These are phyloP conservation scores for Citrus mangshanensis DNA, from an alignment of 345 rosid species.

Conservation along the genomic window DNA sequence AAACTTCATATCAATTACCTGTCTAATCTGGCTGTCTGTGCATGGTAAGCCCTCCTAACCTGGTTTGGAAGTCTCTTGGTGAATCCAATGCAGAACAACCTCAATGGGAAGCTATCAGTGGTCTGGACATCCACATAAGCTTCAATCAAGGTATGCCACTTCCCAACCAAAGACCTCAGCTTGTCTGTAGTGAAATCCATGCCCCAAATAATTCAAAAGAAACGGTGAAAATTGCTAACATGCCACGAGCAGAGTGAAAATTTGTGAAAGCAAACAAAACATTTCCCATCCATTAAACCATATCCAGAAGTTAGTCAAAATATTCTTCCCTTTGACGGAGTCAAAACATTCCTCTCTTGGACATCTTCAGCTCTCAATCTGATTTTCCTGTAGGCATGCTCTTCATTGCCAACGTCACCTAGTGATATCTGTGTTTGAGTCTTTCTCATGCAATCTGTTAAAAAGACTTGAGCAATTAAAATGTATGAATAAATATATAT, in stretches of 20 bases:
- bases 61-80: constrained; percentile 92
- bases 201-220: constrained; percentile 41
- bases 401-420: constrained; percentile 84
- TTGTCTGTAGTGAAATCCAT: constrained; percentile 95
- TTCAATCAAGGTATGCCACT: constrained; percentile 94
- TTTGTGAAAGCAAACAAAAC: neutral
- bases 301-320: constrained; percentile 92
- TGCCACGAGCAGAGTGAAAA: neutral
- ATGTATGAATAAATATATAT: neutral
- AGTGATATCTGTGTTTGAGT: constrained; percentile 81
- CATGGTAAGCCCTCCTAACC: constrained; percentile 86
- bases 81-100: constrained; percentile 92
- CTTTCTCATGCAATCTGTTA: constrained; percentile 95
- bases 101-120: constrained; percentile 71
- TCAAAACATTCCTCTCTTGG: neutral
- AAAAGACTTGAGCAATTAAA: neutral
- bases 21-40: constrained; percentile 83
- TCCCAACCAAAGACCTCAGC: constrained; percentile 81
- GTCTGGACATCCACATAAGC: constrained; percentile 95
- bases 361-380: constrained; percentile 94
- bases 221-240: neutral
- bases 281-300: neutral
- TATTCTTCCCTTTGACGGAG: constrained; percentile 59
- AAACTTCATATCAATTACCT: constrained; percentile 29
- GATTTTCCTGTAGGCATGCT: constrained; percentile 81